Base-by-base conservation (phyloP, 768 basidiomycete genomes). In the Phanerodontia chrysosporium region DNA sequence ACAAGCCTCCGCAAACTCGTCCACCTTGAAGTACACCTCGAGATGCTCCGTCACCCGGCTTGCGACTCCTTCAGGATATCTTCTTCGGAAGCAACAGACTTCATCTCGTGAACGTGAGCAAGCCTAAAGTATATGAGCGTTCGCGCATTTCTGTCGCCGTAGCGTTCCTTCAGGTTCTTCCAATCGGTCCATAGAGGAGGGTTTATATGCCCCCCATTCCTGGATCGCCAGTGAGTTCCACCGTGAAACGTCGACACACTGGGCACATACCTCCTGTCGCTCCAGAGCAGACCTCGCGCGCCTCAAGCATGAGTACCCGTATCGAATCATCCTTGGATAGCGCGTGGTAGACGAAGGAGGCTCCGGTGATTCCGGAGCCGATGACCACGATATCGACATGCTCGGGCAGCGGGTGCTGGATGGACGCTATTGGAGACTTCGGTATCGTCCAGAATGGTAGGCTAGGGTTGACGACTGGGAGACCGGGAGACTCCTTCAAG, bases 361-460 rank as follows among this genome's bases (percentile, higher is more conserved):
- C 77, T 3, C 89, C 88, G 0, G 89, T 85, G 58, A 92, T 87
- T 0, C 90, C 90, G n/a, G 85, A 86, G 2, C 90, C 90, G 55
- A 92, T 80, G 52, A 92, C 75, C 25, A 90, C 83, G 1, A 91
- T 71, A 62, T 92, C 90, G 5, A 81, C 86, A 51, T 84, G 72
- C 0, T 66, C 61, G 6, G 82, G 84, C 7, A 76, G 64, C n/a
- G 46, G 60, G 1, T 66, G 66, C 35, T 61, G 61, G 25, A 67
- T 56, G 1, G 66, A 61, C 2, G 81, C 72, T 16, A 86, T 77
- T 16, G 76, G 66, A 0, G 84, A 77, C 0, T 75, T 73, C 1
- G 87, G 86, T 9, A 76, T 65, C 8, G 78, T 79, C 89, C 89
- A 92, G 66, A 85, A 89, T 0, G 90, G 77, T 16, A 71, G 66